Percentiles rank a stretch among this genome's conserved stretches.
Conservation (phyloP, 208 protist species). For the Acanthamoeba triangularis region DNA sequence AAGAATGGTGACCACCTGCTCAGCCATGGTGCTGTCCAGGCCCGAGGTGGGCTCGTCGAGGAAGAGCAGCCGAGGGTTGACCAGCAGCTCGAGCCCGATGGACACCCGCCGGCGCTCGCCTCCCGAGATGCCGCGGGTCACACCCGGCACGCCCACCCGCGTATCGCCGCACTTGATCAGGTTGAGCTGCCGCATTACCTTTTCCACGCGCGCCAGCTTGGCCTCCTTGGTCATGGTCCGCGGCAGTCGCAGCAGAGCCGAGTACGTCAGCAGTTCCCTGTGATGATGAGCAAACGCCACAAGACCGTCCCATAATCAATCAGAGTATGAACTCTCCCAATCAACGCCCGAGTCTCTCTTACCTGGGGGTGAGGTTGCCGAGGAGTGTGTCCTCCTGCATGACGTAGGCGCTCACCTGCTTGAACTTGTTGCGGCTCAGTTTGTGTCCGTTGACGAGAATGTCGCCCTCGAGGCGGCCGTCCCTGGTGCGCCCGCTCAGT, state of each 20-base stretch:
- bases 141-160: not conserved
- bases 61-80: constrained; percentile 80
- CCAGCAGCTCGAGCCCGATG: constrained; percentile 85
- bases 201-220: constrained; percentile 20
- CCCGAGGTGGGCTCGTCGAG: constrained; percentile 84
- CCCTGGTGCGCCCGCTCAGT: not conserved
- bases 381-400: constrained; percentile 62
- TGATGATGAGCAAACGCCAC: too few relatives aligned
- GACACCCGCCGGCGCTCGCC: constrained; percentile 83
- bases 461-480: not conserved
- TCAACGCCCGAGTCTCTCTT: too few relatives aligned
- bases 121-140: constrained; percentile 16
- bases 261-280: constrained; percentile 16
- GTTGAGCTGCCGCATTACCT: constrained; percentile 23
- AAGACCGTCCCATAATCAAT: too few relatives aligned
- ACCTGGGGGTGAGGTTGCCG: constrained; percentile 4
- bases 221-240: not conserved
- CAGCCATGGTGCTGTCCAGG: constrained; percentile 94
- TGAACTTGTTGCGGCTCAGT: constrained; percentile 17
- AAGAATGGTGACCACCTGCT: constrained; percentile 92
- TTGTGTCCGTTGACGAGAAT: constrained; percentile 54
- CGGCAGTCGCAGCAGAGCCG: constrained; percentile 27
- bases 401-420: constrained; percentile 55
- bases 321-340: too few relatives aligned
- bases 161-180: not conserved